Evolutionary conservation across 805 yeast genomes (phyloP), one percentile per base, ranked within the genome.

Genomic region (Kuraishia floccosa): DNA sequence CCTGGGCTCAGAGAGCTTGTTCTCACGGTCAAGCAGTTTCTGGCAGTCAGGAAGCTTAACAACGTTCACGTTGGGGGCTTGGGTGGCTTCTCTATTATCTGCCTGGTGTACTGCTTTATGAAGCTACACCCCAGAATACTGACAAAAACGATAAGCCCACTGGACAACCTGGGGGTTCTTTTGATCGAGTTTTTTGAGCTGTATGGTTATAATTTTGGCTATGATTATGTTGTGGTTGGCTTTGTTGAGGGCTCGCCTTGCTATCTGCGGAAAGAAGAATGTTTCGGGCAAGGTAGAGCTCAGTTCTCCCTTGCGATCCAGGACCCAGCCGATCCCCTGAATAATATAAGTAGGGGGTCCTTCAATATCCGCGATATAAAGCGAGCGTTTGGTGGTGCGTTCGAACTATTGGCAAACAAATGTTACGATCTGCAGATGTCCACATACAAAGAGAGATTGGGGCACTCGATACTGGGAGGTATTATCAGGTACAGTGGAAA

Each of bases 11-110:
- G 94, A 39, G 94, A 86, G 46, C 54, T 89, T 30, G 93, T 80
- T 1, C 59, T 89, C 30, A 72, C 86, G 2, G 67, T 89, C 5
- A 87, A 91, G 53, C 95, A 83, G 48, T 89, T 87, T 46, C 61
- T 89, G 30, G 63, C 85, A 20, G 74, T 84, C 2, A 63, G 96
- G 44, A 72, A 67, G 35, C 59, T 87, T 37, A 85, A 86, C 45
- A 80, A 83, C 39, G 97, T 89, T 11, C 93, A 81, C 43, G 76
- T 76, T 15, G 98, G 98, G 31, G 97, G 97, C 0, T 58, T 89
- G 5, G 97, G 98, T 25, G 97, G 97, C 0, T 89, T 79, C 50
- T 74, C 96, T 6, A 82, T 84, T n/a, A 84, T 87, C 27, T 86
- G 96, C 44, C 47, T 91, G 47, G 85, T 81, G 12, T 76, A 76